Evolutionary conservation across 371 early-diverging fungal species (phyloP).

Genomic region (Zancudomyces culisetae): DNA sequence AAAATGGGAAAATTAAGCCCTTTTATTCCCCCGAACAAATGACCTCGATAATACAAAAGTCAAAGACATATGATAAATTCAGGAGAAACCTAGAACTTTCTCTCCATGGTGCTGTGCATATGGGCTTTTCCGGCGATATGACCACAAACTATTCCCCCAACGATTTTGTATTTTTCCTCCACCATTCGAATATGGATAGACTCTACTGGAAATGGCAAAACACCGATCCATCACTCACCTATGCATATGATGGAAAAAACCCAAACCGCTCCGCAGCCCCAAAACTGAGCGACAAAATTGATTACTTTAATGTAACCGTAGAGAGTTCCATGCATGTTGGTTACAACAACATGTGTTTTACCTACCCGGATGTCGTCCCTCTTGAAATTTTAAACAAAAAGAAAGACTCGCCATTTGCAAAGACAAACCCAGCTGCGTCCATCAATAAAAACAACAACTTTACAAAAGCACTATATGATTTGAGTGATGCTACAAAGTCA

Average conservation of each 20-base stretch:
- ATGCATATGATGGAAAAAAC: conserved; percentile 17
- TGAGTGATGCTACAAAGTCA: neutral
- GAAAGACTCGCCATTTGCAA: conserved; percentile 9
- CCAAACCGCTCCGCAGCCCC: conserved; percentile 5
- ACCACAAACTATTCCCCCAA: conserved; percentile 22
- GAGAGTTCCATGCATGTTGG: conserved; percentile 19
- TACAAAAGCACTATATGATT: neutral
- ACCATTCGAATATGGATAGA: conserved; percentile 30
- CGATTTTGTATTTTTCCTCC: conserved; percentile 28
- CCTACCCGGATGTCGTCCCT: conserved; percentile 6
- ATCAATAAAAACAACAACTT: conserved; percentile 6
- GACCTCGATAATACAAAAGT: conserved; percentile 10
- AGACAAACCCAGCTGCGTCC: conserved; percentile 11
- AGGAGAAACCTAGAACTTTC: conserved; percentile 16
- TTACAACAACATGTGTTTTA: conserved; percentile 21
- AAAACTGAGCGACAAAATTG: conserved; percentile 6
- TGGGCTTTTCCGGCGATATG: conserved; percentile 29
- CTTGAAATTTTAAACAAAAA: conserved; percentile 6
- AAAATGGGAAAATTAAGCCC: conserved; percentile 10
- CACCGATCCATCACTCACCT: conserved; percentile 12
- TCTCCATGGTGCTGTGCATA: conserved; percentile 26
- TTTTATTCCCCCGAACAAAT: conserved; percentile 26
- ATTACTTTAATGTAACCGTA: conserved; percentile 4
- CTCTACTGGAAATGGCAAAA: conserved; percentile 27
- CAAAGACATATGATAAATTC: conserved; percentile 13